Percentiles rank a stretch among this genome's conserved stretches.
phyloP scores from a whole-genome alignment of 169 alveolate genomes.

The Prorocentrum cordatum region DNA sequence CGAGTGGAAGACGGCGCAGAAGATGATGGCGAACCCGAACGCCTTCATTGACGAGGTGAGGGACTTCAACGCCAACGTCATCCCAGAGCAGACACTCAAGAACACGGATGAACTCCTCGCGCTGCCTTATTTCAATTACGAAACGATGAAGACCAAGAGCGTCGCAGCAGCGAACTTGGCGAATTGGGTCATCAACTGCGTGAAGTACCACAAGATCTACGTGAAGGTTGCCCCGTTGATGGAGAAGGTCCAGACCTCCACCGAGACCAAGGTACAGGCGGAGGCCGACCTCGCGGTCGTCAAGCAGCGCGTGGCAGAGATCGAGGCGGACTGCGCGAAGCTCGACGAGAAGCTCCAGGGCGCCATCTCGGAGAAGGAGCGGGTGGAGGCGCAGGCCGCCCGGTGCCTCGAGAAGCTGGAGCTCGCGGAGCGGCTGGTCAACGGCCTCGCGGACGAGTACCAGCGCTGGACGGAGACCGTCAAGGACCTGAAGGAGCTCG shows the following conservation, averaged over 20 bases:
- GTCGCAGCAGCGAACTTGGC: slow-evolving; percentile 92
- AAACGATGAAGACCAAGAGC: slow-evolving; percentile 85
- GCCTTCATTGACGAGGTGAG: slow-evolving; percentile 85
- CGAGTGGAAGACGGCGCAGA: slow-evolving; percentile 87
- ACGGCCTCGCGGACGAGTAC: slow-evolving; percentile 90
- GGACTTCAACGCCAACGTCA: slow-evolving; percentile 86
- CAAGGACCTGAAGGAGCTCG: slow-evolving; percentile 80
- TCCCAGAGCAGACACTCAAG: slow-evolving; percentile 87
- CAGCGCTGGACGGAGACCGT: slow-evolving; percentile 92
- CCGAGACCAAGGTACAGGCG: slow-evolving; percentile 83
- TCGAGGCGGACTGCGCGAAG: slow-evolving; percentile 44
- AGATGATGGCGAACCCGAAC: slow-evolving; percentile 88
- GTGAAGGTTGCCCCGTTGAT: slow-evolving; percentile 87
- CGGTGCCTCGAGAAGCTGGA: slow-evolving; percentile 84
- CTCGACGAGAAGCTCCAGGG: slow-evolving; percentile 81
- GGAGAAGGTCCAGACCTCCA: slow-evolving; percentile 87
- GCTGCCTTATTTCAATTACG: slow-evolving; percentile 85
- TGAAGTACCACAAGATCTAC: slow-evolving; percentile 87
- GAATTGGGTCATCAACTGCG: slow-evolving; percentile 89
- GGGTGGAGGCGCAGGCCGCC: slow-evolving; percentile 85
- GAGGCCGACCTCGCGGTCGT: slow-evolving; percentile 87
- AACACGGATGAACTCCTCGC: slow-evolving; percentile 83
- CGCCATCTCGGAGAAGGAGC: slow-evolving; percentile 83
- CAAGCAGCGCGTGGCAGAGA: slow-evolving; percentile 72
- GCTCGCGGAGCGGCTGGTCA: slow-evolving; percentile 89